Base-by-base conservation (phyloP, 2,329 filamentous ascomycete species). In the Aspergillus fumigatiaffinis region DNA sequence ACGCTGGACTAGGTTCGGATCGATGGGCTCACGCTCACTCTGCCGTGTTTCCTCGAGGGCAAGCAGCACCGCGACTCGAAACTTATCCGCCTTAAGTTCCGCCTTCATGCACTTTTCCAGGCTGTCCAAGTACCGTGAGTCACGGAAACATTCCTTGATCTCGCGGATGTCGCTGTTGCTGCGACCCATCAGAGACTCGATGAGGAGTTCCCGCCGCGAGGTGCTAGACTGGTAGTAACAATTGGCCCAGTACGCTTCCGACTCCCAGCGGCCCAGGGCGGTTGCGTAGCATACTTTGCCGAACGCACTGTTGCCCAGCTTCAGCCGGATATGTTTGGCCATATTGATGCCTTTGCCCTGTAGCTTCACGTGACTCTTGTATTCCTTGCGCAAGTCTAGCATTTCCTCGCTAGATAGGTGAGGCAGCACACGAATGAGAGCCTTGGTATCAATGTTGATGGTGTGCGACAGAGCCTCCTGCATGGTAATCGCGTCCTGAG, bases 211-310 rank as follows among this genome's bases (percentile, higher is more conserved):
- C 5, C 92, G 86, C 2, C 91, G 84, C 7, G 87, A 90, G 67
- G 88, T 90, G 73, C 93, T 89, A 41, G 88, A 87, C 71, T 97
- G 93, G 76, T 97, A 97, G 87, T 92, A 97, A 75, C 91, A 96
- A 73, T 97, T 97, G 58, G 93, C 92, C 92, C 94, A 99, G 80
- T 96, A 96, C 0, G 91, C 91, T 73, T 99, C 94, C 65, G 87
- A 88, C 77, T 97, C 94, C 87, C 92, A 97, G 53, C 84, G 84
- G 9, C 94, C 94, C 0, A 97, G 83, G 0, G 93, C 92, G 2
- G 91, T 92, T 3, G 92, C 87, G 73, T 97, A 97, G 68, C 89
- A 92, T 6, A 90, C 89, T 76, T 97, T 97, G 76, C 92, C 93
- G 63, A 97, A 87, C 32, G 70, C 61, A 28, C 65, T 69, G 65